Conservation (phyloP, 169 alveolate species). For the Cryptosporidium tyzzeri region DNA sequence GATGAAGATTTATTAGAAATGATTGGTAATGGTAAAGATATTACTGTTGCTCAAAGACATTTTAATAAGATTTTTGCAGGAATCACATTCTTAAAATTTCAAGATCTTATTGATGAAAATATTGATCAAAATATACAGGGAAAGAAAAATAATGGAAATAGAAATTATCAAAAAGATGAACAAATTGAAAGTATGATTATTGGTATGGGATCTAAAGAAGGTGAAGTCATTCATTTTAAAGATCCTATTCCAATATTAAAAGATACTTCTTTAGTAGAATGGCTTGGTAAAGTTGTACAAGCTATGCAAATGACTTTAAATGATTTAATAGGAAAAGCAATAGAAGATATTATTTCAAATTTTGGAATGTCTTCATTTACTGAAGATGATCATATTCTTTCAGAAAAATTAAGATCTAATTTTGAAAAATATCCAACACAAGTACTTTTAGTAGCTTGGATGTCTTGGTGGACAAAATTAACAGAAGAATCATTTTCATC, state of each 20-base stretch:
- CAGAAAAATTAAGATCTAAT: constrained; percentile 47
- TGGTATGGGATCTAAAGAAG: constrained; percentile 91
- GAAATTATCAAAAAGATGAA: constrained; percentile 53
- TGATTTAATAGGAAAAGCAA: constrained; percentile 86
- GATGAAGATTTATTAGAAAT: constrained; percentile 98
- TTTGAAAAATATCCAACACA: constrained; percentile 87
- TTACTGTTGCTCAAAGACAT: constrained; percentile 93
- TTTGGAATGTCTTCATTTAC: constrained; percentile 16
- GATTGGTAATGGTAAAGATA: constrained; percentile 97
- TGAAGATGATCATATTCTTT: constrained; percentile 22
- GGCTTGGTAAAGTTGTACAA: constrained; percentile 90
- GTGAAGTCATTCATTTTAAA: constrained; percentile 88
- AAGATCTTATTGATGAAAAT: constrained; percentile 84
- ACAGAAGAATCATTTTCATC: constrained; percentile 81
- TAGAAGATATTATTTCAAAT: constrained; percentile 78
- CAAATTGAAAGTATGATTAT: constrained; percentile 76
- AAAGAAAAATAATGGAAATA: constrained; percentile 82
- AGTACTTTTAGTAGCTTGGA: constrained; percentile 87
- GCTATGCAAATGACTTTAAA: constrained; percentile 87
- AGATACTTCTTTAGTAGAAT: constrained; percentile 89
- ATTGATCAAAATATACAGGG: constrained; percentile 82
- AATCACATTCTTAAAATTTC: constrained; percentile 88
- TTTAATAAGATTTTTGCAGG: constrained; percentile 99
- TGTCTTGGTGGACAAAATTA: constrained; percentile 88
- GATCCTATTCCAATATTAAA: constrained; percentile 84